Evolutionary conservation across 441 rosid species (phyloP).

Genomic region (Pelargonium citronellum): DNA sequence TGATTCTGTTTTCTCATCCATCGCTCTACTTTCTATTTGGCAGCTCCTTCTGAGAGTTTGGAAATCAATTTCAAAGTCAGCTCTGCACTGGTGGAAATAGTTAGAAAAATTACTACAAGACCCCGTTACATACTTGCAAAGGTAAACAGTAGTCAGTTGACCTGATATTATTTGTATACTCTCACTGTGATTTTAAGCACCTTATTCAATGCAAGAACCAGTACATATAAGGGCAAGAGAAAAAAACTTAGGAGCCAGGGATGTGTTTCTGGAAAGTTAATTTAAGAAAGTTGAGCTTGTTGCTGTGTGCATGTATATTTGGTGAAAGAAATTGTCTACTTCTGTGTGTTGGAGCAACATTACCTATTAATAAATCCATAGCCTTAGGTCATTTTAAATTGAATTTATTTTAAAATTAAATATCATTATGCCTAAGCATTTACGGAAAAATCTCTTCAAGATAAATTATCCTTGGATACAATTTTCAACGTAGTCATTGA

Average conservation of each 20-base stretch:
- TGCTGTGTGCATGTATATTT: not conserved
- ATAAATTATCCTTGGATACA: too few species aligned
- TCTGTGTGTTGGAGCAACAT: too few species aligned
- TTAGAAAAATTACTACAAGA: constrained; percentile 60
- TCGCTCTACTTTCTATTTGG: constrained; percentile 21
- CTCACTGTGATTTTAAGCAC: not conserved
- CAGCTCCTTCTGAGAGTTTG: constrained; percentile 90
- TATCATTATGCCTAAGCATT: too few species aligned
- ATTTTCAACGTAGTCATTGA: too few species aligned
- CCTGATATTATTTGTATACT: not conserved
- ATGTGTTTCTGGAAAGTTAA: not conserved
- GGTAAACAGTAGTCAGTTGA: constrained; percentile 37
- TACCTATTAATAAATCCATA: too few species aligned
- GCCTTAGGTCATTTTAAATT: too few species aligned
- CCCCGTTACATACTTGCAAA: constrained; percentile 95
- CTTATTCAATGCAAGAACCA: not conserved
- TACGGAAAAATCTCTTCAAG: too few species aligned
- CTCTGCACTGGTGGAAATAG: constrained; percentile 91
- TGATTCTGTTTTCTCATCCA: not conserved
- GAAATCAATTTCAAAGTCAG: constrained; percentile 94
- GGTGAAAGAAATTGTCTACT: not conserved
- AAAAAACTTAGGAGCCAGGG: not conserved
- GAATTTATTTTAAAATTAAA: too few species aligned
- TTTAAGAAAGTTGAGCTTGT: not conserved
- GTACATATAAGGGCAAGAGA: not conserved